These are phyloP conservation scores for Grosmannia serpens DNA, from an alignment of 2,329 filamentous ascomycete species.

Conservation along the genomic window DNA sequence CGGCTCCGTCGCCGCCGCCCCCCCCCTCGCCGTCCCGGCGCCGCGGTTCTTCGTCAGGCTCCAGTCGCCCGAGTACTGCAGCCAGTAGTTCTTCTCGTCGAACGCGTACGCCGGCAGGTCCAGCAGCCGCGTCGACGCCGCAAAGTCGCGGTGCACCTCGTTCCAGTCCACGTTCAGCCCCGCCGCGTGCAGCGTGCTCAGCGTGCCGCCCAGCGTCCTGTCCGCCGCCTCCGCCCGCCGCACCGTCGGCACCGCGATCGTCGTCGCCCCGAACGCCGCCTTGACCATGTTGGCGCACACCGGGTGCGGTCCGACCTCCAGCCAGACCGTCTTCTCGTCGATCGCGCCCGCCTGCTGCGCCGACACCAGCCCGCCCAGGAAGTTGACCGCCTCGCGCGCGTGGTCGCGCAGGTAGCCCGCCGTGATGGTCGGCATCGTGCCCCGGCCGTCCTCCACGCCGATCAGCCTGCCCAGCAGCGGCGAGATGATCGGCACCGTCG, in stretches of 20 bases:
- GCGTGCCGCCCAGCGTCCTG: slow-evolving; percentile 47
- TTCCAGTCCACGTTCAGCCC: slow-evolving; percentile 59
- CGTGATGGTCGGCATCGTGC: slow-evolving; percentile 34
- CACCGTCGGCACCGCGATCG: slow-evolving; percentile 46
- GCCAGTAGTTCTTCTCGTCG: slow-evolving; percentile 62
- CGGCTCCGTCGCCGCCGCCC: slow-evolving; percentile 19
- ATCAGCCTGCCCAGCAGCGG: slow-evolving; percentile 53
- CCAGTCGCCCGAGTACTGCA: slow-evolving; percentile 57
- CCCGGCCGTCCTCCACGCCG: slow-evolving; percentile 27
- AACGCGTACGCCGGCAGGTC: slow-evolving; percentile 59
- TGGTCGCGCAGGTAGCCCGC: slow-evolving; percentile 52
- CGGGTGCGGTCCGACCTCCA: slow-evolving; percentile 66
- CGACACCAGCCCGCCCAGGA: slow-evolving; percentile 48
- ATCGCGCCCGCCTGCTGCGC: slow-evolving; percentile 48
- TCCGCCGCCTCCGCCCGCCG: slow-evolving; percentile 52
- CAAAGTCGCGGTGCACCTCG: slow-evolving; percentile 50
- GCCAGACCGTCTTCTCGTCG: slow-evolving; percentile 55
- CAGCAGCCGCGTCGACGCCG: slow-evolving; percentile 33
- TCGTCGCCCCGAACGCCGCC: slow-evolving; percentile 43
- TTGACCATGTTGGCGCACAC: slow-evolving; percentile 59
- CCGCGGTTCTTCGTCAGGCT: slow-evolving; percentile 57
- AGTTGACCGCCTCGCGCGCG: slow-evolving; percentile 58
- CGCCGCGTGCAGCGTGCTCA: slow-evolving; percentile 46
- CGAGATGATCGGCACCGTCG: slow-evolving; percentile 53
- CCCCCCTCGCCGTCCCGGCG: slow-evolving; percentile 20